Base-by-base conservation (phyloP, 129 eudicot species). In the Flaveria ramosissima region DNA sequence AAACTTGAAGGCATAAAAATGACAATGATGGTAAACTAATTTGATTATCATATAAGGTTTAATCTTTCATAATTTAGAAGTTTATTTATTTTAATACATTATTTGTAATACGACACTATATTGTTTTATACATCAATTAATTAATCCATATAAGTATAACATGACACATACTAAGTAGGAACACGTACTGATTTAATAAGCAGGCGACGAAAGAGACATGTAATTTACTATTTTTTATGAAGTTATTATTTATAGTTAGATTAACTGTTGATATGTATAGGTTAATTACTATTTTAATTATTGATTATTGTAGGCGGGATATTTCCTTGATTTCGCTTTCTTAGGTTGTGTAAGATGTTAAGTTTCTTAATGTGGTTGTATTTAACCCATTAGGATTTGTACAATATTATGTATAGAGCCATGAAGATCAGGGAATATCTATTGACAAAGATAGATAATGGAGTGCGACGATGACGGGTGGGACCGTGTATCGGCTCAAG, bases 381-480 rank as follows among this genome's bases (percentile, higher is more conserved):
- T 20, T 9, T 20, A 20, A 57, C 30, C 15, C 63, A 19, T 19
- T 9, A 57, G 30, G 63, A 20, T 3, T 56, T 20, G 63, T 20
- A 57, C 30, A 56, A 9, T 57, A 10, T 9, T 20, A 13, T 57
- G 30, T 57, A 57, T 7, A 20, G 63, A 57, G 63, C 5, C 30
- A 57, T 23, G 10, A 27, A 57, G 60, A 57, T 57, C 63, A 57
- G 13, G 63, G 30, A 57, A 20, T 57, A 57, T 57, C 63, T 57
- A 1, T 3, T 13, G 63, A 57, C 5, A 57, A 57, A 57, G 32
- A 57, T 57, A 57, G 21, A 13, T 9, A 23, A 19, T 55, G 9
- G 13, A 19, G 12, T 55, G 62, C 24, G 24, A 55, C 62, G 13
- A 16, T 17, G 62, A 55, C 62, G 27, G 1, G 4, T 1, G 62